phyloP scores from a whole-genome alignment of 2,329 filamentous ascomycete genomes.

The Venturia asperata region DNA sequence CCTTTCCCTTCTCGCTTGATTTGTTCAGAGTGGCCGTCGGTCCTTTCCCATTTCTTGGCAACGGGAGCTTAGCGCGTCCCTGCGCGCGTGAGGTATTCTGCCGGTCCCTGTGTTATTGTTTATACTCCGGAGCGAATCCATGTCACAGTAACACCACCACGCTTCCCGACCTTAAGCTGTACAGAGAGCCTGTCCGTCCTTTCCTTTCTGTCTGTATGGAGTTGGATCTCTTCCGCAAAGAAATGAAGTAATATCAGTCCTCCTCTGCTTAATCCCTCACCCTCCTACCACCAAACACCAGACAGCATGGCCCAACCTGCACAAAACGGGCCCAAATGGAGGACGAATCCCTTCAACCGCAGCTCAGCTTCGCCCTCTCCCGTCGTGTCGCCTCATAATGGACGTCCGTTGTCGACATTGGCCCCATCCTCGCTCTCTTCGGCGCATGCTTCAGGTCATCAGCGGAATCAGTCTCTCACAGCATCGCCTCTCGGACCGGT shows the following conservation, averaged over 20 bases:
- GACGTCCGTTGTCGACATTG: conserved; percentile 68
- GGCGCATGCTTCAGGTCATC: conserved; percentile 43
- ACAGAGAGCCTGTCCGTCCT: neutral
- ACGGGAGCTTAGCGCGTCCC: neutral
- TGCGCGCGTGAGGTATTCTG: no score
- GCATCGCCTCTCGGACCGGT: conserved; percentile 38
- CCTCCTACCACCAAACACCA: neutral
- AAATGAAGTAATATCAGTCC: neutral
- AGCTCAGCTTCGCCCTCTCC: conserved; percentile 60
- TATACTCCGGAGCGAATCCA: neutral
- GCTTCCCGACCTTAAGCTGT: neutral
- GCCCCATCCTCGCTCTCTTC: conserved; percentile 37
- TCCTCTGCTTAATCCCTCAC: neutral
- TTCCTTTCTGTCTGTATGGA: neutral
- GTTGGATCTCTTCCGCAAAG: neutral
- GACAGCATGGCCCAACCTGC: conserved; percentile 47
- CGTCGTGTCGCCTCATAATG: conserved; percentile 42
- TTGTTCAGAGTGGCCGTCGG: neutral
- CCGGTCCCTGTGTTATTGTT: neutral
- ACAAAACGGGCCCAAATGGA: conserved; percentile 60
- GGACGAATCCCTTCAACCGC: conserved; percentile 73
- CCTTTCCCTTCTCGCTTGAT: no score
- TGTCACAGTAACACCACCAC: neutral
- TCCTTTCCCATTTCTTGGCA: neutral
- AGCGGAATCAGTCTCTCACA: conserved; percentile 58